Evolutionary conservation across 1,284 basidiomycete species (phyloP).

Genomic region (Moesziomyces antarcticus): DNA sequence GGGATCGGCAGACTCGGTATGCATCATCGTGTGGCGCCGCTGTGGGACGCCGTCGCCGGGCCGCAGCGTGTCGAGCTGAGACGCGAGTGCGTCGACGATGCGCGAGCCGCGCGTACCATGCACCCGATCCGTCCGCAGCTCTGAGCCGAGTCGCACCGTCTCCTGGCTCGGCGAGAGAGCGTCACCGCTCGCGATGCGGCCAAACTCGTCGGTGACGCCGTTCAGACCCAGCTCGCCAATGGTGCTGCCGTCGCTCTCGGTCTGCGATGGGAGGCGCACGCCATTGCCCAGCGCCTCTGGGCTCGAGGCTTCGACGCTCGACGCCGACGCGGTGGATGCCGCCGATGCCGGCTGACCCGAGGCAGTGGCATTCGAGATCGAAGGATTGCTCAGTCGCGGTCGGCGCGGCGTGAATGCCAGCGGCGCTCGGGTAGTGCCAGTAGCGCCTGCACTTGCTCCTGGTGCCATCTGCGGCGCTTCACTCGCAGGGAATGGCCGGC

Average conservation of each 20-base stretch:
- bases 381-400: slow-evolving; percentile 50
- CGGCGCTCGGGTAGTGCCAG: slow-evolving; percentile 5
- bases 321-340: neutral
- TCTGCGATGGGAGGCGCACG: slow-evolving; percentile 4
- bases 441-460: neutral
- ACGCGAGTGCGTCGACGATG: slow-evolving; percentile 23
- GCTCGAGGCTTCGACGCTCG: slow-evolving; percentile 23
- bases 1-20: neutral
- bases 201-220: slow-evolving; percentile 13
- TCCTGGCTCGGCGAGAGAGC: neutral
- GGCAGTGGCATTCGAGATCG: slow-evolving; percentile 49
- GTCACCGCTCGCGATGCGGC: neutral
- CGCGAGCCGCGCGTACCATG: slow-evolving; percentile 16
- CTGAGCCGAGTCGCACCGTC: slow-evolving; percentile 16
- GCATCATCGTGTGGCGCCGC: slow-evolving; percentile 16
- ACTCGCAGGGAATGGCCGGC: slow-evolving; percentile 13
- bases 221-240: slow-evolving; percentile 6
- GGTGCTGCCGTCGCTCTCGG: slow-evolving; percentile 32
- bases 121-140: neutral
- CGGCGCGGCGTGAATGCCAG: slow-evolving; percentile 40
- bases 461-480: slow-evolving; percentile 6
- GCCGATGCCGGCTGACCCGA: slow-evolving; percentile 27
- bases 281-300: slow-evolving; percentile 24
- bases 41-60: slow-evolving; percentile 1
- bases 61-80: slow-evolving; percentile 27